These are phyloP conservation scores for Metarhizium guizhouense DNA, from an alignment of 2,329 filamentous ascomycete genomes.

Conservation along the genomic window DNA sequence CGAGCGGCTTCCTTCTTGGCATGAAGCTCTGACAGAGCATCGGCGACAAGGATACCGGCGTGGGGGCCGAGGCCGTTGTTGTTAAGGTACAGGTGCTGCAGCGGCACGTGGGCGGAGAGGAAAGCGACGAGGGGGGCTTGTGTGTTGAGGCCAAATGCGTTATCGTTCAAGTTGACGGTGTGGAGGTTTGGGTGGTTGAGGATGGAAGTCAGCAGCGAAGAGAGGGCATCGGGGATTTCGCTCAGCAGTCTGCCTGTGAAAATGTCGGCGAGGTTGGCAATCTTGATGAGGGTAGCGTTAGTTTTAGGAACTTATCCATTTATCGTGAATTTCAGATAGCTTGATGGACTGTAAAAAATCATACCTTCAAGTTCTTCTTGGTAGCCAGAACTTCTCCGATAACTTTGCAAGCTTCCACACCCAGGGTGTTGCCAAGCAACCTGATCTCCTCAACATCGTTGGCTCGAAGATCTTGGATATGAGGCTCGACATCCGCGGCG, in stretches of 20 bases:
- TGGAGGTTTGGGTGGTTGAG: conserved; percentile 78
- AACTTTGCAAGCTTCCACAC: conserved; percentile 76
- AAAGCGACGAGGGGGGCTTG: conserved; percentile 90
- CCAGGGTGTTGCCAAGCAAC: conserved; percentile 85
- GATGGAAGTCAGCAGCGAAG: conserved; percentile 74
- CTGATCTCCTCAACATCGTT: conserved; percentile 77
- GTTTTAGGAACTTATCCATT: not conserved
- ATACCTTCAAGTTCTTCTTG: conserved; percentile 72
- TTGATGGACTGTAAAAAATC: conserved; percentile 8
- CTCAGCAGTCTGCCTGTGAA: conserved; percentile 89
- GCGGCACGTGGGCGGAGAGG: conserved; percentile 75
- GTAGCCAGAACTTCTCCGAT: conserved; percentile 76
- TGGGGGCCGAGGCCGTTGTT: conserved; percentile 96
- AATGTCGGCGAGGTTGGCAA: conserved; percentile 91
- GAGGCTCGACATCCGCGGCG: conserved; percentile 74
- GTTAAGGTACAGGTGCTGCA: conserved; percentile 92
- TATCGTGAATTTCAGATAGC: no score
- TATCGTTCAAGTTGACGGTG: conserved; percentile 94
- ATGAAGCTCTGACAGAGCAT: conserved; percentile 76
- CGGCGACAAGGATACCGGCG: conserved; percentile 79
- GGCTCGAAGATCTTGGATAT: conserved; percentile 66
- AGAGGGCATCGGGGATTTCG: conserved; percentile 88
- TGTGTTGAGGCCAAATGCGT: conserved; percentile 94
- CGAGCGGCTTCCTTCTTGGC: conserved; percentile 73
- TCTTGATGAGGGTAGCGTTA: conserved; percentile 28